phyloP scores from a whole-genome alignment of 2,329 filamentous ascomycete genomes.

The Erysiphe pulchra region DNA sequence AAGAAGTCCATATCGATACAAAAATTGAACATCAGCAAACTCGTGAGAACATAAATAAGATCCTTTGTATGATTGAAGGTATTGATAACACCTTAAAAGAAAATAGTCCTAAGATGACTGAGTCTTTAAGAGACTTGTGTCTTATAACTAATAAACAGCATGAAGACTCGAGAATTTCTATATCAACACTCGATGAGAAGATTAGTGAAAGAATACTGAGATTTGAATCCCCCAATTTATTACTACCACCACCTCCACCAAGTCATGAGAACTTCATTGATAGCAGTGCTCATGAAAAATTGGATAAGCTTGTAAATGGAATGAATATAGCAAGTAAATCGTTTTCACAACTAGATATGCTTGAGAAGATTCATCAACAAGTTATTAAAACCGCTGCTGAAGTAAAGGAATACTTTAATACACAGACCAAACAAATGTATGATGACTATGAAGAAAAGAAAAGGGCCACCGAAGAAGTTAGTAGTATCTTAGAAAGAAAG shows the following conservation, averaged over 20 bases:
- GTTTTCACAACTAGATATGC: constrained; percentile 48
- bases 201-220: constrained; percentile 24
- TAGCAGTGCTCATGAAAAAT: constrained; percentile 28
- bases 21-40: constrained; percentile 66
- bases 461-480: constrained; percentile 55
- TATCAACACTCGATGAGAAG: constrained; percentile 27
- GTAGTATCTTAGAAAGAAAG: constrained; percentile 54
- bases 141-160: constrained; percentile 64
- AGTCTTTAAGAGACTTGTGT: constrained; percentile 67
- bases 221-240: constrained; percentile 13
- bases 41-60: constrained; percentile 53
- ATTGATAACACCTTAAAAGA: constrained; percentile 59
- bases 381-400: constrained; percentile 66
- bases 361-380: constrained; percentile 74
- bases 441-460: constrained; percentile 59
- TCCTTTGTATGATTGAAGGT: constrained; percentile 44
- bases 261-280: constrained; percentile 35
- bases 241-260: neutral
- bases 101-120: constrained; percentile 68
- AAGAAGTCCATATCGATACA: constrained; percentile 46
- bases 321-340: constrained; percentile 41
- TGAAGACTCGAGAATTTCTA: constrained; percentile 53
- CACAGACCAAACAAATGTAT: constrained; percentile 47
- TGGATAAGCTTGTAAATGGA: constrained; percentile 32
- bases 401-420: constrained; percentile 56